These are phyloP conservation scores for Ophiostoma sp. DNA, from an alignment of 2,329 filamentous ascomycete species.

Conservation along the genomic window DNA sequence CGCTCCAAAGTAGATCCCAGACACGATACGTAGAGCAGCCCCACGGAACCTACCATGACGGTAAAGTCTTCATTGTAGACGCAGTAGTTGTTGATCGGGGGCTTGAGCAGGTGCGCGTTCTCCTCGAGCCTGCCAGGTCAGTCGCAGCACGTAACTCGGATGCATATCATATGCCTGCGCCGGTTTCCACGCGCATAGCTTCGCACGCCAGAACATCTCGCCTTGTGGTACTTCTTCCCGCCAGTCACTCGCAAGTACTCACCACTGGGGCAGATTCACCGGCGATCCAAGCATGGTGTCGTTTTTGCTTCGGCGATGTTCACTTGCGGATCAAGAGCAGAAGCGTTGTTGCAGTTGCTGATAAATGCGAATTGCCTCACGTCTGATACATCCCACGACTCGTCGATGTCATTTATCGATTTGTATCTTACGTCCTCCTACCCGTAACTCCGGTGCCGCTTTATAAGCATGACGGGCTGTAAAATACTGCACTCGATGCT, in stretches of 20 bases:
- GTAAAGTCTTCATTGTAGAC: slow-evolving; percentile 81
- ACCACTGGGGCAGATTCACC: slow-evolving; percentile 56
- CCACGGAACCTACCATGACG: slow-evolving; percentile 57
- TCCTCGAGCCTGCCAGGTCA: slow-evolving; percentile 66
- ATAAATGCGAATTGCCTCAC: neutral
- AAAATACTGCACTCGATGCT: neutral
- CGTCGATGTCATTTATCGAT: neutral
- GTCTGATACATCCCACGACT: neutral
- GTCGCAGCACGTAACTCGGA: neutral
- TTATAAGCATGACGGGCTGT: slow-evolving; percentile 16
- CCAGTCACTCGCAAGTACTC: slow-evolving; percentile 29
- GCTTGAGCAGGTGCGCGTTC: slow-evolving; percentile 87
- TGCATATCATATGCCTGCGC: neutral
- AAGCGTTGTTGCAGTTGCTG: neutral
- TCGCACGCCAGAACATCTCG: too few relatives aligned
- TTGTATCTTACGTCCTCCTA: slow-evolving; percentile 1
- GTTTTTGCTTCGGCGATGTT: neutral
- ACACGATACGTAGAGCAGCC: neutral
- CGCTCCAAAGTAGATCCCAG: too few relatives aligned
- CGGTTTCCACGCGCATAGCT: too few relatives aligned
- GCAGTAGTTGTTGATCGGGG: slow-evolving; percentile 96
- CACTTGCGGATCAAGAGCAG: neutral
- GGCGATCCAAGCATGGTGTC: slow-evolving; percentile 44
- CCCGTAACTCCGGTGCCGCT: slow-evolving; percentile 23
- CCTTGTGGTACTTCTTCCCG: too few relatives aligned